Evolutionary conservation across 305 asterid species (phyloP).

Genomic region (Solanum hybrid): DNA sequence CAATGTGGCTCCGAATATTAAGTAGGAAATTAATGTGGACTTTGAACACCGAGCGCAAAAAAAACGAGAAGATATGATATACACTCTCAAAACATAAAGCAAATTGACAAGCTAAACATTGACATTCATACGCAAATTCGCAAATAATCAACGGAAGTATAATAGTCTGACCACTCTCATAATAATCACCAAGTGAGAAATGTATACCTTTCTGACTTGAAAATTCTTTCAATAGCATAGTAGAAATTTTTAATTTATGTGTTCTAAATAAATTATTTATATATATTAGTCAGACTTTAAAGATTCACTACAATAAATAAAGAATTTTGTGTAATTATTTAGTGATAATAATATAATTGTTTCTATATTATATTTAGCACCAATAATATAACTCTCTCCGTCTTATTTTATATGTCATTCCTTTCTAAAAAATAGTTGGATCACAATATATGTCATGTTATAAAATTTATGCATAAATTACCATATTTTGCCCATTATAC

Average conservation of each 20-base stretch:
- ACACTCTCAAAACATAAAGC: neutral
- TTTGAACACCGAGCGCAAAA: too few relatives aligned
- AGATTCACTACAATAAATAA: neutral
- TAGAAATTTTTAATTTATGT: neutral
- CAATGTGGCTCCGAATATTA: neutral
- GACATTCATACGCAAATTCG: neutral
- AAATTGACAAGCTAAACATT: neutral
- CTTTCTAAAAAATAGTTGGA: too few relatives aligned
- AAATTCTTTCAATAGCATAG: neutral
- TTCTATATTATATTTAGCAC: neutral
- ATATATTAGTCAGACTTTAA: neutral
- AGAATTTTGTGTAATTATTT: too few relatives aligned
- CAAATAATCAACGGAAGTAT: neutral
- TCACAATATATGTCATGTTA: too few relatives aligned
- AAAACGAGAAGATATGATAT: neutral
- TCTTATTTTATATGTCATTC: too few relatives aligned
- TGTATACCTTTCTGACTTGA: neutral
- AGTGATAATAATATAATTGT: too few relatives aligned
- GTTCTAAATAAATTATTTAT: too few relatives aligned
- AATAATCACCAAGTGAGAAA: neutral
- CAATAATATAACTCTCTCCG: too few relatives aligned
- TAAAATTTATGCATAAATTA: too few relatives aligned
- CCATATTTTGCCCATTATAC: too few relatives aligned
- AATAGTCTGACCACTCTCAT: neutral
- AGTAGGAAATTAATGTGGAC: fast-evolving